Evolutionary conservation across 192 early-diverging fungal species (phyloP).

Genomic region (Rhizophagus sp.): DNA sequence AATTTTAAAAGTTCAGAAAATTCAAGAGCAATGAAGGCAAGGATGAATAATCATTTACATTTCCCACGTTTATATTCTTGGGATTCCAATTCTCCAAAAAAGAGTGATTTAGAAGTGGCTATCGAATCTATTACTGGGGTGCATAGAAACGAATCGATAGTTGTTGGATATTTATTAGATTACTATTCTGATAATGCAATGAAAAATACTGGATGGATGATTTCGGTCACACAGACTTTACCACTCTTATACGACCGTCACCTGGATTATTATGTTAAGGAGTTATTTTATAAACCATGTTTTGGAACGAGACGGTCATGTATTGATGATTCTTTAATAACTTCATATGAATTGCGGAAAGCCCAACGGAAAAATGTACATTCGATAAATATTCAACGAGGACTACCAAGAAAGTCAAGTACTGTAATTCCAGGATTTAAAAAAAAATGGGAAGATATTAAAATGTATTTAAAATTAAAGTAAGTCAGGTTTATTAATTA

Average conservation of each 20-base stretch:
- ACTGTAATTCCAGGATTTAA: too few species aligned
- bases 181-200: slow-evolving; percentile 17
- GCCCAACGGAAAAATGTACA: neutral
- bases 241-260: neutral
- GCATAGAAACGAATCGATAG: neutral
- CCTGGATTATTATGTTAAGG: neutral
- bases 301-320: neutral
- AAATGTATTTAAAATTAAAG: too few species aligned
- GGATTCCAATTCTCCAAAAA: neutral
- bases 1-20: too few species aligned
- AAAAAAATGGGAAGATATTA: too few species aligned
- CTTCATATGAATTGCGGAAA: neutral
- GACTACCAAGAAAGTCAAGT: neutral
- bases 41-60: neutral
- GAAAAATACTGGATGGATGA: slow-evolving; percentile 5
- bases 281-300: slow-evolving; percentile 6
- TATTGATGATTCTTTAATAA: neutral
- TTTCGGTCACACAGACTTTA: neutral
- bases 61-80: neutral
- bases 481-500: too few species aligned
- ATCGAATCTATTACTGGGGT: neutral
- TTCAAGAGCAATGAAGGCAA: neutral
- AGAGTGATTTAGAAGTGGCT: neutral
- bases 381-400: neutral
- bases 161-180: slow-evolving; percentile 4